These are phyloP conservation scores for Martiniozyma asiatica DNA, from an alignment of 1,139 yeast genomes.

Conservation along the genomic window DNA sequence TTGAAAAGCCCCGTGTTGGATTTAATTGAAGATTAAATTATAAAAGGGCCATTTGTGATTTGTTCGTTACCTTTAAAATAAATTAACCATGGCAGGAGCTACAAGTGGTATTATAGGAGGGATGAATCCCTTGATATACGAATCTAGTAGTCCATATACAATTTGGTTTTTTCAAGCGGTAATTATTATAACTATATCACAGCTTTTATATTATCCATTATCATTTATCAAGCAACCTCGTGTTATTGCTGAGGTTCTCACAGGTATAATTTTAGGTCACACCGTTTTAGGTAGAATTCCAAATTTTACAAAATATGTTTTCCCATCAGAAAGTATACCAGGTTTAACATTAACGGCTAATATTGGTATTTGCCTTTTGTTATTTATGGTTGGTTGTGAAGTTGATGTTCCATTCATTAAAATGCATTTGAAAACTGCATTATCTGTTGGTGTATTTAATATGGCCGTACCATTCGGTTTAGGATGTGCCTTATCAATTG, in stretches of 20 bases:
- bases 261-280: constrained; percentile 66
- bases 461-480: constrained; percentile 70
- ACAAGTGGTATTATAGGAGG: constrained; percentile 54
- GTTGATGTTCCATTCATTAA: constrained; percentile 56
- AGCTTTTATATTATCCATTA: constrained; percentile 46
- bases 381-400: constrained; percentile 68
- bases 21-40: too few relatives aligned
- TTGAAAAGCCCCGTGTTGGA: too few relatives aligned
- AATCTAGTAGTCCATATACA: constrained; percentile 44
- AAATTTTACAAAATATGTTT: constrained; percentile 47
- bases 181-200: constrained; percentile 42
- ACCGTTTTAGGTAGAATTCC: constrained; percentile 61
- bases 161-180: constrained; percentile 50
- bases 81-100: too few relatives aligned
- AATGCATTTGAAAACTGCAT: constrained; percentile 46
- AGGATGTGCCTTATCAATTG: constrained; percentile 61
- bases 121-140: constrained; percentile 50
- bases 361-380: constrained; percentile 57
- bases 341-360: constrained; percentile 59
- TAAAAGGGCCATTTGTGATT: too few relatives aligned
- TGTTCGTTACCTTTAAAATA: too few relatives aligned
- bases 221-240: constrained; percentile 55
- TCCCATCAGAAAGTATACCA: constrained; percentile 50
- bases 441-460: constrained; percentile 55
- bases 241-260: constrained; percentile 67